Conservation (phyloP, 1,284 basidiomycete species). For the Ganoderma sinense region DNA sequence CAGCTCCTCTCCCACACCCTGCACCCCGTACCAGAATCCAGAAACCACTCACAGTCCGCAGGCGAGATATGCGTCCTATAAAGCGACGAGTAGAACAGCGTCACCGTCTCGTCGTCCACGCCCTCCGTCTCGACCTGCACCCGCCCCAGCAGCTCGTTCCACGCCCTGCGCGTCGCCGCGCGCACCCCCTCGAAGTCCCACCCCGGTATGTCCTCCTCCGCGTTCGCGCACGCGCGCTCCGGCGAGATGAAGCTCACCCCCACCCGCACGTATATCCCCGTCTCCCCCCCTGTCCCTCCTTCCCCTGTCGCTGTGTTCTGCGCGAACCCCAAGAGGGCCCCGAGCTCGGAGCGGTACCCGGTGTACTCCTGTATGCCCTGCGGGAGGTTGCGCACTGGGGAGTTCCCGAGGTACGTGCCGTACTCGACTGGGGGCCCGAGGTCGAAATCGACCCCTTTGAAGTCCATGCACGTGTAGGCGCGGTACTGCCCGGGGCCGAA, state of each 20-base stretch:
- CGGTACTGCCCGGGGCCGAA: conserved; percentile 64
- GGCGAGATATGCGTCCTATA: conserved; percentile 74
- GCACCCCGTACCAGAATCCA: background rate
- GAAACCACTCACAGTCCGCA: conserved; percentile 58
- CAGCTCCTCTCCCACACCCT: background rate
- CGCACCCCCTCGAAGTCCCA: conserved; percentile 61
- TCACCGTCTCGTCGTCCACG: conserved; percentile 56
- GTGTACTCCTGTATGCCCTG: conserved; percentile 15
- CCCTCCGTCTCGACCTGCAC: conserved; percentile 60
- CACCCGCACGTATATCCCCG: conserved; percentile 58
- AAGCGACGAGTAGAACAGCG: conserved; percentile 68
- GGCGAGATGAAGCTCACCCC: conserved; percentile 69
- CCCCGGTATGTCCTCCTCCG: conserved; percentile 66
- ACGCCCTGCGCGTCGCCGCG: conserved; percentile 50
- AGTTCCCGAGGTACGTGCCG: conserved; percentile 61
- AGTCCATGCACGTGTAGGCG: conserved; percentile 68
- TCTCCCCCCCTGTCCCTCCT: too few relatives aligned
- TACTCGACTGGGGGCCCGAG: conserved; percentile 54
- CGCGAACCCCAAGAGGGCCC: conserved; percentile 60
- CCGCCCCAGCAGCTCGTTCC: conserved; percentile 64
- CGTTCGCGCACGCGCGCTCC: conserved; percentile 65
- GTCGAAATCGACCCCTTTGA: conserved; percentile 60
- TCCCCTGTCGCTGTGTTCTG: conserved; percentile 40
- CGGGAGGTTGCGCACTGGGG: conserved; percentile 39
- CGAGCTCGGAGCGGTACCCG: conserved; percentile 44